Evolutionary conservation across 495 filamentous ascomycete genomes (phyloP), one percentile per base, ranked within the genome.

Genomic region (Hypoxylon lenormandii): DNA sequence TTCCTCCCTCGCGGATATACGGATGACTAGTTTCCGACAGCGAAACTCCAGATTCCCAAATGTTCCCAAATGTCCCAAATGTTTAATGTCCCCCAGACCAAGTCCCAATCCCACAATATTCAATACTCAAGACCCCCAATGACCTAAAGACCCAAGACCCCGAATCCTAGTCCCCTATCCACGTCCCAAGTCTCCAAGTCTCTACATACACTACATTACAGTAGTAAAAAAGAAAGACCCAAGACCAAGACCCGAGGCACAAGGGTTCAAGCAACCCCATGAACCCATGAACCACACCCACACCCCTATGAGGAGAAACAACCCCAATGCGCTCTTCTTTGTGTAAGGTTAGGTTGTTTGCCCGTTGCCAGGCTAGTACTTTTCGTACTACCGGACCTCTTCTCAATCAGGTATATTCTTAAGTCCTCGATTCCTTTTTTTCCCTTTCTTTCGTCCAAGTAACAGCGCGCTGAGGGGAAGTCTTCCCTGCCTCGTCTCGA

Each of bases 21-120:
- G 69, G 66, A 66, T 69, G 53, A 47, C 67, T 55, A 72, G 73
- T 73, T 72, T 74, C 73, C 73, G 73, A 70, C 52, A 60, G 73
- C 46, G 53, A 59, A 60, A 58, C 55, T 57, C 55, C 48, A 48
- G 22, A 62, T n/a, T n/a, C n/a, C n/a, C n/a, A n/a, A n/a, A n/a
- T n/a, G n/a, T n/a, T n/a, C n/a, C n/a, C n/a, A n/a, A n/a, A n/a
- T n/a, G n/a, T n/a, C n/a, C n/a, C n/a, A n/a, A n/a, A n/a, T n/a
- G n/a, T n/a, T n/a, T n/a, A n/a, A n/a, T 53, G 45, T 42, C 54
- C 60, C 30, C 30, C 3, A 7, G 7, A 28, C 26, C 26, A 28
- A 28, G 26, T 28, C 26, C 26, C 3, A 28, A 7, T 28, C 26
- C 23, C 30, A 33, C 30, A 33, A 33, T 26, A 26, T 2, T 5